Conservation (phyloP, 345 rosid genomes). For the Eucalyptus marginata region DNA sequence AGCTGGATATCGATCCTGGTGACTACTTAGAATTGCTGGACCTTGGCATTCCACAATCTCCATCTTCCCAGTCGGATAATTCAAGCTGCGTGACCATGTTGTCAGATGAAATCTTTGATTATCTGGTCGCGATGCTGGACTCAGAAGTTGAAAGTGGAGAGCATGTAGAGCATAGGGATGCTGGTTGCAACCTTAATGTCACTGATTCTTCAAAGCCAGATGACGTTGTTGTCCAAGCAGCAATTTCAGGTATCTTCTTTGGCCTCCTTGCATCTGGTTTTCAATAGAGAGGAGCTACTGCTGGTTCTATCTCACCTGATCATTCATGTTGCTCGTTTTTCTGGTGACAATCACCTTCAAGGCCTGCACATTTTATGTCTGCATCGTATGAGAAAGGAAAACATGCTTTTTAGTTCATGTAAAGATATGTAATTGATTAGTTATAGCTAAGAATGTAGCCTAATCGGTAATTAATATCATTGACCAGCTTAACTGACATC, state of each 20-base stretch:
- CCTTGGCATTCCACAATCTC: constrained; percentile 18
- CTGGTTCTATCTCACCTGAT: background rate
- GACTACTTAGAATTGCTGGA: constrained; percentile 40
- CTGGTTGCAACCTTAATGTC: constrained; percentile 1
- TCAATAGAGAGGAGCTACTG: background rate
- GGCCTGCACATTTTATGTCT: background rate
- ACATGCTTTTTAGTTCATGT: background rate
- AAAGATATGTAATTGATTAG: background rate
- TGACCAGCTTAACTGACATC: background rate
- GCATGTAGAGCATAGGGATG: background rate
- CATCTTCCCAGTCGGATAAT: constrained; percentile 33
- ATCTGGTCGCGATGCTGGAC: constrained; percentile 20
- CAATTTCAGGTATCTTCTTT: constrained; percentile 5
- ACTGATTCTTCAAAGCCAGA: constrained; percentile 2
- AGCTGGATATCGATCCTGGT: constrained; percentile 2
- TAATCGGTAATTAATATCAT: background rate
- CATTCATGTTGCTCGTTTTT: background rate
- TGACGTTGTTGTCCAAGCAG: constrained; percentile 9
- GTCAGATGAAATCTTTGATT: constrained; percentile 36
- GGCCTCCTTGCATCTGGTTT: background rate
- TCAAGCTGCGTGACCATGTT: constrained; percentile 35
- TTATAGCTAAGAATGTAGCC: background rate
- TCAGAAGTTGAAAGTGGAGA: constrained; percentile 10
- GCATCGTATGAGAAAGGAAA: background rate
- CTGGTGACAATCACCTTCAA: background rate